These are phyloP conservation scores for Neurospora africana DNA, from an alignment of 495 filamentous ascomycete genomes.

Conservation along the genomic window DNA sequence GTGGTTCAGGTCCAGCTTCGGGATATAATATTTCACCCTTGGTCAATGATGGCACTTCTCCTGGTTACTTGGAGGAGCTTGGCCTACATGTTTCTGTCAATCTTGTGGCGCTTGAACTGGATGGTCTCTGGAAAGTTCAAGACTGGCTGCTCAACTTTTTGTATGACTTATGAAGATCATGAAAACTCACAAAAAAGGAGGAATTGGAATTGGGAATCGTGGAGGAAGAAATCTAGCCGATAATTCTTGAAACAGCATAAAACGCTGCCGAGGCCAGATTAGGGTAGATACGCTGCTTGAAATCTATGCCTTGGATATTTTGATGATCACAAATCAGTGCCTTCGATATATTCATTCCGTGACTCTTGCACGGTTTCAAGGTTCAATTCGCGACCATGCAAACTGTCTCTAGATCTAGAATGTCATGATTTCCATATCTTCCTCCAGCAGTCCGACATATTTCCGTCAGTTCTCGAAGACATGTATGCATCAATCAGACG, in stretches of 20 bases:
- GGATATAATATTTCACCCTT: not conserved
- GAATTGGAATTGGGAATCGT: not conserved
- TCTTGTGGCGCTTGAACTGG: not conserved
- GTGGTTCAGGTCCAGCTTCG: conserved; percentile 4
- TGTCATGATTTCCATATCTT: too few relatives aligned
- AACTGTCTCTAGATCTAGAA: too few relatives aligned
- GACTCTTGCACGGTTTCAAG: too few relatives aligned
- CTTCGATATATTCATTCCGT: too few relatives aligned
- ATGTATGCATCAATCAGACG: too few relatives aligned
- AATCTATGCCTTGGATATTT: not conserved
- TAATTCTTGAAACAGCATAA: not conserved
- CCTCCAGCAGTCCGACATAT: too few relatives aligned
- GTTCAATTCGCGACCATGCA: too few relatives aligned
- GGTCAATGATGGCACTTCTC: not conserved
- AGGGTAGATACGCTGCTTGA: not conserved
- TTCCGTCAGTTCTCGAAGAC: too few relatives aligned
- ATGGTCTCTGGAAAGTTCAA: not conserved
- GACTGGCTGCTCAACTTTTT: not conserved
- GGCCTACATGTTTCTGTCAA: not conserved
- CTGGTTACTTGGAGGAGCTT: not conserved
- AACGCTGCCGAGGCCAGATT: not conserved
- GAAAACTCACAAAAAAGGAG: not conserved
- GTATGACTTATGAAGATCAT: not conserved
- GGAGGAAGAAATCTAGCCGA: not conserved
- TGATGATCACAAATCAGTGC: not conserved